A percentile compares a stretch with the other conserved stretches of the same genome.
Conservation (phyloP, 2,329 filamentous ascomycete species). For the Fusarium chlamydosporum region DNA sequence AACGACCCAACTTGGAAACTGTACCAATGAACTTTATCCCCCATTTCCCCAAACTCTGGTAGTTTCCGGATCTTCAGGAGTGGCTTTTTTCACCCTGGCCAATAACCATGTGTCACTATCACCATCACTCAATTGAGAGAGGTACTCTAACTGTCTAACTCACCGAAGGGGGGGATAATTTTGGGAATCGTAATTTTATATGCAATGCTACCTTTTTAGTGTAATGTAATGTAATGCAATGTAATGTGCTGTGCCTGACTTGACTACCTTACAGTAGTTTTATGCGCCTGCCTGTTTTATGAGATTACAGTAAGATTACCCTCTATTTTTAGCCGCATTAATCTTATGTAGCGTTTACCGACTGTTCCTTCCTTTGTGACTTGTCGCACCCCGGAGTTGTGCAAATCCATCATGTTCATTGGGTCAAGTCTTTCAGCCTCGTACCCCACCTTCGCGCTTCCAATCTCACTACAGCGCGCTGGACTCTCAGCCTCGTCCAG, state of each 20-base stretch:
- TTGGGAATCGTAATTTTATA: conserved; percentile 23
- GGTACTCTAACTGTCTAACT: neutral
- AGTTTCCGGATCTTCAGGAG: conserved; percentile 49
- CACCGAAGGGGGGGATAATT: neutral
- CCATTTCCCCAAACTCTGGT: conserved; percentile 45
- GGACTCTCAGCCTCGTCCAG: conserved; percentile 43
- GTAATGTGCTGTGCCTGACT: conserved; percentile 5
- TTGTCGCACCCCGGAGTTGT: conserved; percentile 13
- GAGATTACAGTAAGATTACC: conserved; percentile 17
- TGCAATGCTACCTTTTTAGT: conserved; percentile 14
- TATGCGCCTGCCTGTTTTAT: conserved; percentile 21
- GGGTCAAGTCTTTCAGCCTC: conserved; percentile 35
- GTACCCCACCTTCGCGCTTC: conserved; percentile 32
- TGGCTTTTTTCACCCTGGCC: conserved; percentile 34
- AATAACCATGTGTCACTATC: conserved; percentile 33
- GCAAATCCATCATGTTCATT: conserved; percentile 18
- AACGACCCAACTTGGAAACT: conserved; percentile 9
- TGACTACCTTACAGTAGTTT: neutral
- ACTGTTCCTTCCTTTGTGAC: conserved; percentile 4
- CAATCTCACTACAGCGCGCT: conserved; percentile 7
- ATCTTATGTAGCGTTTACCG: conserved; percentile 9
- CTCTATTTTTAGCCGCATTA: conserved; percentile 30
- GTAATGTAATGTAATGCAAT: neutral
- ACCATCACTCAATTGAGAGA: neutral
- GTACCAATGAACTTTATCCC: conserved; percentile 28